Evolutionary conservation across 2,329 filamentous ascomycete genomes (phyloP).

Genomic region (Dissoconium aciculare): DNA sequence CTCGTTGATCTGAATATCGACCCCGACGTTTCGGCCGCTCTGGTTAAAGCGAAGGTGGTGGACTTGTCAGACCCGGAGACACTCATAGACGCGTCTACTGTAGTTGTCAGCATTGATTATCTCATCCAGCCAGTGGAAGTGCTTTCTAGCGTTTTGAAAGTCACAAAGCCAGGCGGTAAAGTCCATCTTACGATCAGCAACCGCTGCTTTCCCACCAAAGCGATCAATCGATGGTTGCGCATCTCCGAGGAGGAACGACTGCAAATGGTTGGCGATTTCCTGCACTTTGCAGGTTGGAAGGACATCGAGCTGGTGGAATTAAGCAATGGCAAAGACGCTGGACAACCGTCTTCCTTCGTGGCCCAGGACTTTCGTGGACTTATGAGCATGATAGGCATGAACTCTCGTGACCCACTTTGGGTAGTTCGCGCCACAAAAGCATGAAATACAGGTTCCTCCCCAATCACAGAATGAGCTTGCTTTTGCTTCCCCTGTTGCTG

Average conservation of each 20-base stretch:
- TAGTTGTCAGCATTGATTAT: constrained; percentile 40
- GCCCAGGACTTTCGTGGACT: constrained; percentile 15
- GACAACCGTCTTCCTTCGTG: constrained; percentile 3
- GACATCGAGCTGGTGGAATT: constrained; percentile 40
- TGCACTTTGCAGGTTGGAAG: constrained; percentile 38
- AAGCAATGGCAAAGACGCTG: constrained; percentile 25
- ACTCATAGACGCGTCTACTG: constrained; percentile 33
- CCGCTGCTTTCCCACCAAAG: constrained; percentile 41
- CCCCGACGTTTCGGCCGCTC: constrained; percentile 17
- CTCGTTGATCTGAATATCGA: constrained; percentile 34
- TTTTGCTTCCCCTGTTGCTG: too few species aligned
- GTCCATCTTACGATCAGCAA: constrained; percentile 39
- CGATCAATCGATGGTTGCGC: constrained; percentile 34
- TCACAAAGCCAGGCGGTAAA: constrained; percentile 29
- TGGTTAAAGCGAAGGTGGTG: constrained; percentile 8
- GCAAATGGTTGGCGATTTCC: constrained; percentile 37
- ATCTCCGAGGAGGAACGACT: constrained; percentile 32
- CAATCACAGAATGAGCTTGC: too few species aligned
- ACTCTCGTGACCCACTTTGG: constrained; percentile 30
- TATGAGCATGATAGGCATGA: constrained; percentile 23
- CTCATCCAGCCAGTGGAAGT: constrained; percentile 33
- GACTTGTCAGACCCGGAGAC: constrained; percentile 5
- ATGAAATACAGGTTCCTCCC: too few species aligned
- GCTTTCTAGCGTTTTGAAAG: constrained; percentile 27
- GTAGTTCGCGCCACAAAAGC: constrained; percentile 27